These are phyloP conservation scores for Macrophomina phaseolina DNA, from an alignment of 2,329 filamentous ascomycete species.

Conservation along the genomic window DNA sequence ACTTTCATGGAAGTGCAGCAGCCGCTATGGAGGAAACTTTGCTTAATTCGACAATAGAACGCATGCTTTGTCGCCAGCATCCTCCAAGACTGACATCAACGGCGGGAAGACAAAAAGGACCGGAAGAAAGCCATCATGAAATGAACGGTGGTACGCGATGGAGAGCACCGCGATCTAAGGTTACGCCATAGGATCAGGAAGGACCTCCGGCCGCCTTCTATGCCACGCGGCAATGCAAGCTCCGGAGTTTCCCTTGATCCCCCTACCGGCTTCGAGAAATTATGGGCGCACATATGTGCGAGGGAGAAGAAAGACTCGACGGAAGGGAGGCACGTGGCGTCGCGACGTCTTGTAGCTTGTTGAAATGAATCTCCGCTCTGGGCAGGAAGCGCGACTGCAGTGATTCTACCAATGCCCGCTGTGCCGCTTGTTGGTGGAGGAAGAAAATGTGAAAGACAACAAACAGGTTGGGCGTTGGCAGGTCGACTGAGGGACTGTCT, in stretches of 20 bases:
- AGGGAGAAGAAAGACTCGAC: too few species aligned
- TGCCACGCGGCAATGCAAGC: not conserved
- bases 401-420: not conserved
- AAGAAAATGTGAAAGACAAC: not conserved
- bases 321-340: not conserved
- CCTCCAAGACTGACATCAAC: not conserved
- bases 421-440: not conserved
- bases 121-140: not conserved
- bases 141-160: not conserved
- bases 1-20: too few species aligned
- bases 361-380: not conserved
- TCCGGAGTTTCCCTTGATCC: not conserved
- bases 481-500: not conserved
- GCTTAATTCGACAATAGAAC: too few species aligned
- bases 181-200: not conserved
- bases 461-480: slow-evolving; percentile 7
- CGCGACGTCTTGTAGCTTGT: not conserved
- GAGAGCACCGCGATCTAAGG: not conserved
- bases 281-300: too few species aligned
- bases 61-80: too few species aligned
- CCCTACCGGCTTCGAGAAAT: too few species aligned
- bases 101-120: not conserved
- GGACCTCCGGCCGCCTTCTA: not conserved
- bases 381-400: not conserved
- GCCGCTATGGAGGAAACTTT: too few species aligned